Base-by-base conservation (phyloP, 1,284 basidiomycete species). In the Trichosporon inkin region DNA sequence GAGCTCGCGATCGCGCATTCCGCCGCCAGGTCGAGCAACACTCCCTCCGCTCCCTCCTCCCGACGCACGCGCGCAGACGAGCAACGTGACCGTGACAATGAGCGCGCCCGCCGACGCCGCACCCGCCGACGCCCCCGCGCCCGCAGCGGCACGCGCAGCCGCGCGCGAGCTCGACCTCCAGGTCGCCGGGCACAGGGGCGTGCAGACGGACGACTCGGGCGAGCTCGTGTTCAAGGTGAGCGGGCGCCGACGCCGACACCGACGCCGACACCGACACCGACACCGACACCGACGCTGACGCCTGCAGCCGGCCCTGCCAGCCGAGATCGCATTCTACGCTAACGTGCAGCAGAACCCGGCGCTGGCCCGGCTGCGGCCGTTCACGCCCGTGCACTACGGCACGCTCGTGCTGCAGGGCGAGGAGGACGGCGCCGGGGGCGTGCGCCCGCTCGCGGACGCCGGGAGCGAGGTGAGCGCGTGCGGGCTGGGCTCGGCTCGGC, bases 121-220 rank as follows among this genome's bases (percentile, higher is more conserved):
- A 14, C 2, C 13, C 22, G 22, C 14, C 14, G 8, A 2, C 16
- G 16, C 22, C 44, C 28, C 44, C 14, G 22, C 44, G n/a, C 20
- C 7, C 35, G 8, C 36, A 7, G 28, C 28, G 44, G n/a, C 44
- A 6, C n/a, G 22, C 8, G 28, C 16, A 49, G 44, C 28, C 28
- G 28, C 28, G 28, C 28, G 28, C 28, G 28, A 49, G 1, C 80
- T 85, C 53, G 73, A 76, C 1, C 79, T 81, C 63, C 92, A 96
- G 79, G 92, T 97, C 37, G 94, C 90, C 19, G 94, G 94, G 0
- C 94, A 98, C 72, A 79, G 84, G 11, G 88, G 87, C 38, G 85
- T 97, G 28, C 81, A 86, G 62, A 82, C 85, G 10, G 86, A 86
- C 28, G 86, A 86, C 62, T 89, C 89, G 67, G 88, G 87, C 10